A percentile compares a stretch with the other conserved stretches of the same genome.
These are phyloP conservation scores for Lentinula raphanica DNA, from an alignment of 768 basidiomycete genomes.

Conservation along the genomic window DNA sequence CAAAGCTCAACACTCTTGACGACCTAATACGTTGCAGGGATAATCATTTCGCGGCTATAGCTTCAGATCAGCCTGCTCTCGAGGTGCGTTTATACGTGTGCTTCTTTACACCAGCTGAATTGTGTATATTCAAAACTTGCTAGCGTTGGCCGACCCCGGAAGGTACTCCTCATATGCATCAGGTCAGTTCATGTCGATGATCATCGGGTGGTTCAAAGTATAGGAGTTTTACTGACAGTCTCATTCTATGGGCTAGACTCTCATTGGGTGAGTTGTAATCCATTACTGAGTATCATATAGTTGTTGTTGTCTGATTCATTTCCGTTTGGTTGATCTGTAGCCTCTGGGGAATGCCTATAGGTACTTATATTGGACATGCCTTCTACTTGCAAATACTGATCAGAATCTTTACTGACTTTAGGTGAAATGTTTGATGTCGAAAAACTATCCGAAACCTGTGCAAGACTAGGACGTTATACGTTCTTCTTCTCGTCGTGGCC, in stretches of 20 bases:
- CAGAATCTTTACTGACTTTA: constrained; percentile 14
- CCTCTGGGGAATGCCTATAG: constrained; percentile 72
- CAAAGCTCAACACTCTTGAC: too few species aligned
- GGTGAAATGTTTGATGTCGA: constrained; percentile 75
- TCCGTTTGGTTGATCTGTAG: constrained; percentile 23
- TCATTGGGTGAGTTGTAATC: constrained; percentile 51
- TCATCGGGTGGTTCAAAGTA: neutral
- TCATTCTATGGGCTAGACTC: constrained; percentile 35
- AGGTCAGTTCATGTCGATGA: constrained; percentile 36
- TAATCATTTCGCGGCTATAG: constrained; percentile 67
- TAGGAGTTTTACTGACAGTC: neutral
- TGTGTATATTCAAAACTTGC: neutral
- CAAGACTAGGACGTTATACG: constrained; percentile 54
- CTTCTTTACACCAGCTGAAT: too few species aligned
- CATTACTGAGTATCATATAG: too few species aligned
- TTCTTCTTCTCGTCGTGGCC: constrained; percentile 80
- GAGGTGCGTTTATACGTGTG: too few species aligned
- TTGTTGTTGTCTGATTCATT: too few species aligned
- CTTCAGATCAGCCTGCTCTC: constrained; percentile 62
- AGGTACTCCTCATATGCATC: constrained; percentile 45
- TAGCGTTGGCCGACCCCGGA: constrained; percentile 48
- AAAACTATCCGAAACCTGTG: constrained; percentile 50
- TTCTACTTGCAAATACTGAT: too few species aligned
- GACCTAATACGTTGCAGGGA: constrained; percentile 44
- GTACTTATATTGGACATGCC: too few species aligned